Evolutionary conservation across 306 rosid species (phyloP), one percentile per base, ranked within the genome.

Genomic region (Rosa rugosa): DNA sequence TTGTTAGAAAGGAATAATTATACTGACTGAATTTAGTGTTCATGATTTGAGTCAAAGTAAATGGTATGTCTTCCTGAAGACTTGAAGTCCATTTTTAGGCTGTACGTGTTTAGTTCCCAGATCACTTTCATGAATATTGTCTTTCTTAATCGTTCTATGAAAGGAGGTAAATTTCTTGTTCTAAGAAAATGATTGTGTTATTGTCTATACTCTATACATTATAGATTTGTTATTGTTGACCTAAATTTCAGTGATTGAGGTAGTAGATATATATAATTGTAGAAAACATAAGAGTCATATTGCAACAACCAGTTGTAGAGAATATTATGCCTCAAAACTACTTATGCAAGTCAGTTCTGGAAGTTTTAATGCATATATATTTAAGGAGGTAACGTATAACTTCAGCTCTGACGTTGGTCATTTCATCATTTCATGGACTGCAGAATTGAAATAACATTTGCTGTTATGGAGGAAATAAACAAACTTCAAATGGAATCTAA

Each of bases 11-110:
- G 18, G 7, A 77, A 65, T 13, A 41, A 13, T 51, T 27, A 31
- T 44, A 18, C 11, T 13, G 41, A 7, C 45, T n/a, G 17, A 11
- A 73, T 51, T 63, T 16, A 67, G 54, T 18, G 60, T 54, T 66
- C 40, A 67, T 54, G 17, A 54, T 38, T 38, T 53, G 5, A 36
- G 82, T 79, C 82, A 45, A 59, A 27, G 51, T 23, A 71, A 42
- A 59, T 79, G 75, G 34, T 13, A 31, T 53, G 2, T 8, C 40
- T 70, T 44, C 42, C 47, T 4, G 44, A 62, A 42, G 23, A 16
- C 31, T 63, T 46, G 53, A 47, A 62, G 66, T 79, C 72, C 65
- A 71, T 7, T 69, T 23, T 73, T 5, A 49, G 50, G 69, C 54
- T 40, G 45, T n/a, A n/a, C n/a, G n/a, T 54, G 41, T 16, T 3